Percentiles rank a stretch among this genome's conserved stretches.
Conservation (phyloP, 768 basidiomycete genomes). For the Flagelloscypha sp. region DNA sequence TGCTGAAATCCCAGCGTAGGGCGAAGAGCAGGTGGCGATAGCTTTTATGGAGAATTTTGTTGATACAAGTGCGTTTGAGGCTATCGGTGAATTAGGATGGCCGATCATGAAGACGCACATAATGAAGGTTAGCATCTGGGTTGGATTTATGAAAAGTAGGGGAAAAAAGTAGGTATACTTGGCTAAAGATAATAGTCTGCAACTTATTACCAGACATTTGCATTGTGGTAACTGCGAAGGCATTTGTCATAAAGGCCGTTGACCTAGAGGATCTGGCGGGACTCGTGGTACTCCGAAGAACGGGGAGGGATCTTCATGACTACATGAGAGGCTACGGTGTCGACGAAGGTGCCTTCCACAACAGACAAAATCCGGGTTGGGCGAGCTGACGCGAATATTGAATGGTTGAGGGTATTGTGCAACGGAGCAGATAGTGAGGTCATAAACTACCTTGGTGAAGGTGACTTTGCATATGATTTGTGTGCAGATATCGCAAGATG, state of each 20-base stretch:
- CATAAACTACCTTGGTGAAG: too few relatives aligned
- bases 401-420: slow-evolving; percentile 97
- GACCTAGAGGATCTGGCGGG: slow-evolving; percentile 98
- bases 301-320: slow-evolving; percentile 97
- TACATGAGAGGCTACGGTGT: slow-evolving; percentile 95
- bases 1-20: slow-evolving; percentile 99
- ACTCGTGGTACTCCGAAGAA: slow-evolving; percentile 97
- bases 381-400: slow-evolving; percentile 96
- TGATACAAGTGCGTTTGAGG: slow-evolving; percentile 96
- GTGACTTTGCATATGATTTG: too few relatives aligned
- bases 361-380: slow-evolving; percentile 99
- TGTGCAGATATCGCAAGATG: too few relatives aligned
- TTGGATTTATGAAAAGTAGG: slow-evolving; percentile 8
- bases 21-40: slow-evolving; percentile 99
- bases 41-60: slow-evolving; percentile 98
- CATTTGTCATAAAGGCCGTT: slow-evolving; percentile 99
- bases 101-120: slow-evolving; percentile 76
- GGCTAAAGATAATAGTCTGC: slow-evolving; percentile 97
- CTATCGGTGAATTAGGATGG: slow-evolving; percentile 99
- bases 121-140: slow-evolving; percentile 7
- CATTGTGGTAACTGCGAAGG: slow-evolving; percentile 98
- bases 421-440: too few relatives aligned
- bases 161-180: slow-evolving; percentile 58
- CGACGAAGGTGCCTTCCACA: slow-evolving; percentile 99
- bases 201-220: slow-evolving; percentile 99